Percentiles rank a stretch among this genome's conserved stretches.
phyloP scores from a whole-genome alignment of 2,329 filamentous ascomycete genomes.

The Didymella lethalis region DNA sequence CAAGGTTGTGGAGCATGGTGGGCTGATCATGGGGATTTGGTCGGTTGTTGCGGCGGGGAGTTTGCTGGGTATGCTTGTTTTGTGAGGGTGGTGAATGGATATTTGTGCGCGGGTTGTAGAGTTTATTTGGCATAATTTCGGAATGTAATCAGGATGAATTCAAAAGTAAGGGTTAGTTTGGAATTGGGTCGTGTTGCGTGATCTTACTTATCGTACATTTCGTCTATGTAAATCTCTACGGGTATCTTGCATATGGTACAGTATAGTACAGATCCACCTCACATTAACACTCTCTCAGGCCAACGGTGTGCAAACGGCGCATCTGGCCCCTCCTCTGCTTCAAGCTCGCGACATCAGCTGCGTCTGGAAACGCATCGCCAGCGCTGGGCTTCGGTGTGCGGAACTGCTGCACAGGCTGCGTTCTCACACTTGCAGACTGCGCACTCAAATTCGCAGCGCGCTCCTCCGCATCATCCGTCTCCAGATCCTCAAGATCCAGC shows the following conservation, averaged over 20 bases:
- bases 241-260: conserved; percentile 19
- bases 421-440: not conserved
- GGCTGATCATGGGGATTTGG: conserved; percentile 33
- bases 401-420: conserved; percentile 27
- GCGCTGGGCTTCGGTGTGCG: conserved; percentile 29
- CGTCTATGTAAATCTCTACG: not conserved
- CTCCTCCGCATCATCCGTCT: conserved; percentile 25
- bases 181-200: not conserved
- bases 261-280: not conserved
- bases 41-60: conserved; percentile 32
- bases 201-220: conserved; percentile 12
- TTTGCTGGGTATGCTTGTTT: conserved; percentile 39
- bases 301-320: conserved; percentile 41
- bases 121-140: not conserved
- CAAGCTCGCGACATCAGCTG: conserved; percentile 11
- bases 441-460: conserved; percentile 4
- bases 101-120: not conserved
- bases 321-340: conserved; percentile 25
- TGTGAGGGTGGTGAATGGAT: conserved; percentile 18
- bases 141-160: not conserved
- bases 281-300: conserved; percentile 17
- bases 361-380: conserved; percentile 40
- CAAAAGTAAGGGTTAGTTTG: not conserved
- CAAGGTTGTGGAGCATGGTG: conserved; percentile 39
- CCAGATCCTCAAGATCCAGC: conserved; percentile 33